phyloP scores from a whole-genome alignment of 345 rosid genomes.

The Barbarea vulgaris region DNA sequence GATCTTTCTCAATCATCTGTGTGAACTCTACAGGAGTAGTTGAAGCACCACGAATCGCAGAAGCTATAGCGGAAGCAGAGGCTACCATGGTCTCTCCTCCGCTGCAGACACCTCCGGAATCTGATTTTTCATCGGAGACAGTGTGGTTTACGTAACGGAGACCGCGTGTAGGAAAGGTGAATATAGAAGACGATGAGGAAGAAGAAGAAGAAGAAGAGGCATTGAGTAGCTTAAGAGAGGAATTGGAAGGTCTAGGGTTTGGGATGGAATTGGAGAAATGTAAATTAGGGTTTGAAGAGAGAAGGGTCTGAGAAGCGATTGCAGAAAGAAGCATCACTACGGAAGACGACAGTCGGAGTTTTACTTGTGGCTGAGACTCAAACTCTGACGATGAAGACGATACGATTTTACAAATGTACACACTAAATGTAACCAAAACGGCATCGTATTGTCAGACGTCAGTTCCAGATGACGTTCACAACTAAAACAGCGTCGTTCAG shows the following conservation, averaged over 20 bases:
- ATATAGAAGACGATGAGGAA: constrained; percentile 38
- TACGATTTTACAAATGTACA: constrained; percentile 8
- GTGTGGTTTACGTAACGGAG: constrained; percentile 57
- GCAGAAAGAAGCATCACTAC: constrained; percentile 64
- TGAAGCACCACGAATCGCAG: constrained; percentile 68
- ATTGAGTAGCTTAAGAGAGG: constrained; percentile 44
- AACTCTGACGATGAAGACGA: constrained; percentile 33
- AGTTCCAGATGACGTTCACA: not conserved
- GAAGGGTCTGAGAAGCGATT: constrained; percentile 43
- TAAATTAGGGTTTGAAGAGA: constrained; percentile 36
- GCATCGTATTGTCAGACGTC: not conserved
- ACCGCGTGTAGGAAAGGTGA: constrained; percentile 29
- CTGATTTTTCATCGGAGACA: constrained; percentile 42
- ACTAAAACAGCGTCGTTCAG: not conserved
- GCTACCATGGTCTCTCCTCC: constrained; percentile 44
- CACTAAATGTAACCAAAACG: constrained; percentile 13
- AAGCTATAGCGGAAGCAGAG: constrained; percentile 79
- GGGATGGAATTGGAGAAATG: constrained; percentile 32
- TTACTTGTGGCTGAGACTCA: constrained; percentile 39
- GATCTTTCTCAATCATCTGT: constrained; percentile 63
- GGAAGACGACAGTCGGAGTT: constrained; percentile 24
- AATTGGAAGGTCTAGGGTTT: constrained; percentile 30
- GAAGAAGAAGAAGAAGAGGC: constrained; percentile 40
- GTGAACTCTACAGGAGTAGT: constrained; percentile 74
- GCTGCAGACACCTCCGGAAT: not conserved